Evolutionary conservation across 2,329 filamentous ascomycete species (phyloP).

Genomic region (Pseudogymnoascus sp.): DNA sequence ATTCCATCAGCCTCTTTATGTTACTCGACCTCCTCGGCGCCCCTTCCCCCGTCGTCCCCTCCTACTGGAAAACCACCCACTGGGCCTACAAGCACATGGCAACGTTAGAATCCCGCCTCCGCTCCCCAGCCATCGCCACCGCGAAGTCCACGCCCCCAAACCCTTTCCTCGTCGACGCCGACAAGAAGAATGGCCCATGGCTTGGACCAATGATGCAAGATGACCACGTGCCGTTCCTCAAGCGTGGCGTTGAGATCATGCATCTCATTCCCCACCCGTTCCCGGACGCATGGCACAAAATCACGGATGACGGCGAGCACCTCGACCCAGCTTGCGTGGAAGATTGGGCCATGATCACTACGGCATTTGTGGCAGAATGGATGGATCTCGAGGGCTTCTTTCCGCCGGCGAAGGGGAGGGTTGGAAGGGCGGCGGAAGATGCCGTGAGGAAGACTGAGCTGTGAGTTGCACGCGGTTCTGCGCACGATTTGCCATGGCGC

Average conservation of each 20-base stretch:
- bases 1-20: constrained; percentile 78
- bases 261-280: constrained; percentile 85
- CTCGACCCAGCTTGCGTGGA: constrained; percentile 70
- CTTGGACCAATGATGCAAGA: constrained; percentile 58
- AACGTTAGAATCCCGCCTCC: constrained; percentile 63
- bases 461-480: background rate
- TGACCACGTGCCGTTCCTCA: constrained; percentile 88
- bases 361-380: constrained; percentile 85
- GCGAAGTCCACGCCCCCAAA: constrained; percentile 40
- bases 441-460: constrained; percentile 1
- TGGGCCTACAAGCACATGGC: constrained; percentile 84
- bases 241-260: constrained; percentile 74
- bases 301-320: constrained; percentile 75
- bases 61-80: constrained; percentile 83
- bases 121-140: constrained; percentile 57
- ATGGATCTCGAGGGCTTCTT: constrained; percentile 56
- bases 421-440: background rate
- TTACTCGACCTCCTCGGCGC: constrained; percentile 83
- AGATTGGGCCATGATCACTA: constrained; percentile 81
- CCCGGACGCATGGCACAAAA: constrained; percentile 76
- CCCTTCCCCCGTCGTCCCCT: constrained; percentile 61
- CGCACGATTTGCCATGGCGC: background rate
- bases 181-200: constrained; percentile 44
- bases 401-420: constrained; percentile 9
- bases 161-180: constrained; percentile 57